phyloP scores from a whole-genome alignment of 1,139 yeast species.

The Magnusiomyces fungicola region DNA sequence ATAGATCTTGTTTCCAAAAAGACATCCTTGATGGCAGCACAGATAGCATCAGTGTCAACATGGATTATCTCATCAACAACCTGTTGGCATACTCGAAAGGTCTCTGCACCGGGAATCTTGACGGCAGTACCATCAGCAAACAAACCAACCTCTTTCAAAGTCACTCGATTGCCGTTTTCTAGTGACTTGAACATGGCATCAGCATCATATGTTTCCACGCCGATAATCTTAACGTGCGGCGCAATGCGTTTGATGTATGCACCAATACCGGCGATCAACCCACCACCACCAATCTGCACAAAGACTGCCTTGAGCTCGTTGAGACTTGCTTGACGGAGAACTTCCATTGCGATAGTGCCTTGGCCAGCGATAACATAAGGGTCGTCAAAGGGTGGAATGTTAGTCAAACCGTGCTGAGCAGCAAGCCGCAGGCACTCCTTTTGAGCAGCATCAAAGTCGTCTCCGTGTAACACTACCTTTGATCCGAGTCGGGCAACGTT shows the following conservation, averaged over 20 bases:
- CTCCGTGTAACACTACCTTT: conserved; percentile 86
- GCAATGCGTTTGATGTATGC: conserved; percentile 88
- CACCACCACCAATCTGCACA: conserved; percentile 97
- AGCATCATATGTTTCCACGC: conserved; percentile 94
- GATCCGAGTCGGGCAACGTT: conserved; percentile 91
- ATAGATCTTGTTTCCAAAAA: conserved; percentile 93
- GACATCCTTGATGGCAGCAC: conserved; percentile 95
- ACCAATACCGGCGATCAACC: conserved; percentile 84
- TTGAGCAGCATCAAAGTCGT: conserved; percentile 90
- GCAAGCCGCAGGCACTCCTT: conserved; percentile 73
- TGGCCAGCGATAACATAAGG: conserved; percentile 99
- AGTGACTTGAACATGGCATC: conserved; percentile 82
- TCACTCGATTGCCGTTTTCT: conserved; percentile 45
- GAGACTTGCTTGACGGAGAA: conserved; percentile 75
- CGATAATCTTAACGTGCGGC: conserved; percentile 94
- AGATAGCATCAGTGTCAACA: conserved; percentile 88
- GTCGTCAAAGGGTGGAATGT: conserved; percentile 95
- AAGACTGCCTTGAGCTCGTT: conserved; percentile 80
- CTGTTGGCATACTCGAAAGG: conserved; percentile 71
- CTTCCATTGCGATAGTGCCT: conserved; percentile 93
- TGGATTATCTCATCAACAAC: conserved; percentile 82
- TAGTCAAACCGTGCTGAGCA: conserved; percentile 63
- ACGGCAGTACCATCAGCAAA: conserved; percentile 99
- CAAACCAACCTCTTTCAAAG: conserved; percentile 72
- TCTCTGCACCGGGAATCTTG: conserved; percentile 79